Evolutionary conservation across 2,329 filamentous ascomycete genomes (phyloP), one percentile per base, ranked within the genome.

Genomic region (Coniella vitis): DNA sequence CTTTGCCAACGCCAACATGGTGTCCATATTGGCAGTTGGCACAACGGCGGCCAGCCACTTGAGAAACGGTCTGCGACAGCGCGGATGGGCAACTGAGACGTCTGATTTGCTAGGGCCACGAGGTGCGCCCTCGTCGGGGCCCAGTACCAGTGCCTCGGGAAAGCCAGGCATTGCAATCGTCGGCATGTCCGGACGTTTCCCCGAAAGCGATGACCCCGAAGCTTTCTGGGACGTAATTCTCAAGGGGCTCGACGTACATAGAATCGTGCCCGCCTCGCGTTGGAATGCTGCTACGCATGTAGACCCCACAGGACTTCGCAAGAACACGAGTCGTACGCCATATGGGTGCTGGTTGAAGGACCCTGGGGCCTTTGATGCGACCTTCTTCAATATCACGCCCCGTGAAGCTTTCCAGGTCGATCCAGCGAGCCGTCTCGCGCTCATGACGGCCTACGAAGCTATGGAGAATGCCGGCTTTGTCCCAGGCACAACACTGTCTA

Each of bases 381-480:
- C 78, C 0, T 90, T 91, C 70, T 91, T 91, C 74, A 87, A 87
- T 63, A 90, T 91, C 75, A 90, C 85, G 32, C 86, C 87, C 1
- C 77, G 83, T 52, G 87, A 91, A 65, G 86, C 86, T 10, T 75
- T 78, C 40, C 82, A 87, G 57, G 85, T 80, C 0, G 87, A 91
- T 62, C 87, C 87, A 0, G 84, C 84, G 67, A 86, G 88, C 60
- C 75, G 87, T 52, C 70, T 90, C 17, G 83, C 83, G 2, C 69
- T 93, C 1, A 76, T 83, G 9, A 88, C 86, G 1, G 83, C 86
- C 0, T 91, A 90, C 56, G 87, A 91, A 58, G 87, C 87, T 0
- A 71, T 93, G 35, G 87, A 93, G 61, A 84, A 84, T 75, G 80
- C 82, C 29, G 87, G 86, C 0, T 80, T 84, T 55, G 79, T 86